Evolutionary conservation across 2,329 filamentous ascomycete species (phyloP), one percentile per base, ranked within the genome.

Genomic region (Hypoxylon sp.): DNA sequence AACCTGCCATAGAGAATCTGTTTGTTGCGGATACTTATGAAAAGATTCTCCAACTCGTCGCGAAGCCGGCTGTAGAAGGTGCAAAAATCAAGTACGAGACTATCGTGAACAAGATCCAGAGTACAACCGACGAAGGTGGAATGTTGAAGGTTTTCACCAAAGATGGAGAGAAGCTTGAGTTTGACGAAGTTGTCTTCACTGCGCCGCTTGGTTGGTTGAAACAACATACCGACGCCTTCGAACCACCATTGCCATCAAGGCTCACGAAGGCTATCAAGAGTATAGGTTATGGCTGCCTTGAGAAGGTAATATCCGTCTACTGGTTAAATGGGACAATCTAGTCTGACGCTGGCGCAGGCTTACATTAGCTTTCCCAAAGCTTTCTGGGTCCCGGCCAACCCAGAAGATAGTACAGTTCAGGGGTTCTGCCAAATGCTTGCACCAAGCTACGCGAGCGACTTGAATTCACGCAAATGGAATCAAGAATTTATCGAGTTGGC

Each of bases 401-500:
- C 75, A 0, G 71, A 79, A 30, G 77, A 79, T 10, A 76, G 80
- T 34, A 80, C 80, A 49, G 82, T 87, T 36, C 85, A 90, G 3
- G 89, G 91, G 23, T 94, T 95, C 79, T 89, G 89, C 46, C 90
- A 93, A 75, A 97, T 93, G 86, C 85, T 94, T 36, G 81, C 88
- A 0, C 93, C 93, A 2, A 79, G 76, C 1, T 97, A 97, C 77
- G 86, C 90, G 0, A 68, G 82, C 0, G 80, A 86, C 55, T 86
- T 88, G 1, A 91, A 91, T 71, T 86, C 89, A 1, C 73, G 84
- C 5, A 80, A 83, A 65, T 96, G 93, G 92, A 88, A 89, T 68
- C 91, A 93, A 78, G 91, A 95, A 80, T 87, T 89, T 58, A 84
- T 97, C 63, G 94, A 95, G 63, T 86, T 97, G 21, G 90, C 91